Evolutionary conservation across 345 rosid genomes (phyloP), one percentile per base, ranked within the genome.

Genomic region (Nasturtium officinale): DNA sequence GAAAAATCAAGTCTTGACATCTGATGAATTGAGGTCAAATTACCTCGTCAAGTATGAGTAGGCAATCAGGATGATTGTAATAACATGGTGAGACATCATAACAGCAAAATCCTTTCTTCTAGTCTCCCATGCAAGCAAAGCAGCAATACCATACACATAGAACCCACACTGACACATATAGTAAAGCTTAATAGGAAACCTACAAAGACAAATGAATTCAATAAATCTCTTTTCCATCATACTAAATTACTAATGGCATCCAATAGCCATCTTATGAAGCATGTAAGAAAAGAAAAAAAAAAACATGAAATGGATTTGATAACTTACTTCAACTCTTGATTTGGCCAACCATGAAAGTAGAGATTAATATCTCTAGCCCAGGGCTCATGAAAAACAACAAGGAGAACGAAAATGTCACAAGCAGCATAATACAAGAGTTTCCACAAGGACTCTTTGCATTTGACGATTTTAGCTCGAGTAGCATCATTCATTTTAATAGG

Each of bases 81-180:
- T 84, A 43, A 95, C 85, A 90, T 96, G 99, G 83, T 96, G 99
- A 69, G 98, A 87, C 97, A 92, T 96, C 99, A 92, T 96, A 38
- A 96, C 98, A 71, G 91, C 61, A 78, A 92, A 91, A 82, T 96
- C 99, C 71, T 96, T 95, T 75, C 99, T 83, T 81, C 95, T 88
- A 23, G 97, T 95, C 79, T 95, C 99, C 99, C 99, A 90, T 8
- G 76, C 73, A 70, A 90, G 86, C 58, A 96, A 90, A 5, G 99
- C 98, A 73, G 87, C 92, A 72, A 90, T 86, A 81, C 87, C 87
- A 67, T 84, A 89, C 51, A 82, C 58, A 82, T 92, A 89, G 82
- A 96, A 92, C 42, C 99, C 99, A 55, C 96, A 90, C 79, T 92
- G 92, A 84, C 92, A 89, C 98, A 90, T 90, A 83, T 96, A 90